Conservation (phyloP, 78 protist species). For the Dictyostelium citrinum region DNA sequence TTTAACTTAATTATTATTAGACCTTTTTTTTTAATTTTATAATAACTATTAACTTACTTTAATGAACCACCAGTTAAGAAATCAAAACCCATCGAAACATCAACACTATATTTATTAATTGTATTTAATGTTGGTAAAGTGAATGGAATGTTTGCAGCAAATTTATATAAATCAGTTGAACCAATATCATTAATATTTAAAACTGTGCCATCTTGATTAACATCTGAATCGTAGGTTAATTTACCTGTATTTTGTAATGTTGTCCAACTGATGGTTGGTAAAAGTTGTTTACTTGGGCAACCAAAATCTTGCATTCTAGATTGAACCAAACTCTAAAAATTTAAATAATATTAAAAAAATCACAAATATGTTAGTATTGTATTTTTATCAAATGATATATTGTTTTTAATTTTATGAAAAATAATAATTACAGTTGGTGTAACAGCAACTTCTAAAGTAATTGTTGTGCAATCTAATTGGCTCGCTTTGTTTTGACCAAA, state of each 20-base stretch:
- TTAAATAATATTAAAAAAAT: neutral
- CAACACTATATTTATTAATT: constrained; percentile 47
- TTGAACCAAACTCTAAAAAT: neutral
- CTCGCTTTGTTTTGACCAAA: constrained; percentile 7
- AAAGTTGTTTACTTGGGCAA: constrained; percentile 9
- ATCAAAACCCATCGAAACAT: constrained; percentile 40
- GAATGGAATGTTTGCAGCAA: neutral
- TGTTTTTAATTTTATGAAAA: too few species aligned
- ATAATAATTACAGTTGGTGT: constrained; percentile 29
- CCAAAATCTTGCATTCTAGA: neutral
- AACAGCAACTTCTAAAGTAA: constrained; percentile 29
- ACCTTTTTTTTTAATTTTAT: too few species aligned
- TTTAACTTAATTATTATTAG: neutral
- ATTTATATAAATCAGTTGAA: neutral
- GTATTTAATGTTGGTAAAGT: neutral
- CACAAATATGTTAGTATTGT: neutral
- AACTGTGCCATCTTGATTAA: constrained; percentile 4
- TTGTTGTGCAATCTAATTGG: constrained; percentile 33
- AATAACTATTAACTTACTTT: constrained; percentile 43
- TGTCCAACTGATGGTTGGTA: neutral
- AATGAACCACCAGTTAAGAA: constrained; percentile 69
- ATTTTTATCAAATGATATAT: too few species aligned
- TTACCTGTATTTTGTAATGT: neutral
- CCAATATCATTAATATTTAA: neutral
- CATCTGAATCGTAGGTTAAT: constrained; percentile 46